phyloP scores from a whole-genome alignment of 208 protist genomes.

The Trypanosoma scelopori region DNA sequence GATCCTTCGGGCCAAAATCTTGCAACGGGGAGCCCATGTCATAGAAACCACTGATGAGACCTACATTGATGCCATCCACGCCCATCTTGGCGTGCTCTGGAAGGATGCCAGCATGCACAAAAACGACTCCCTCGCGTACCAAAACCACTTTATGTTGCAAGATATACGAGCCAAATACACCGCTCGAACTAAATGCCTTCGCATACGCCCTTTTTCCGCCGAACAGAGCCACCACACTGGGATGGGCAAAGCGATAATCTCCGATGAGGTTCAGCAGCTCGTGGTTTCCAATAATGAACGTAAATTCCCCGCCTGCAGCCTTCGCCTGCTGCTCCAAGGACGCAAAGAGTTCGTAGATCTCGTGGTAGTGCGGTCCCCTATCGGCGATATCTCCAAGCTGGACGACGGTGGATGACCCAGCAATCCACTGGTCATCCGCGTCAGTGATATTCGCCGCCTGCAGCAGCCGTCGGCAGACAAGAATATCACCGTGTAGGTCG shows the following conservation, averaged over 20 bases:
- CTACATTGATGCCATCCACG: constrained; percentile 34
- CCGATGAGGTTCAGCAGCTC: constrained; percentile 59
- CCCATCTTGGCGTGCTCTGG: constrained; percentile 28
- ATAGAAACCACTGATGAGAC: constrained; percentile 15
- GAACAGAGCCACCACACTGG: constrained; percentile 23
- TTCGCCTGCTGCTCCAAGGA: constrained; percentile 36
- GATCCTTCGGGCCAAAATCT: not conserved
- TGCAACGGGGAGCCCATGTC: not conserved
- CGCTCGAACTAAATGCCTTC: constrained; percentile 29
- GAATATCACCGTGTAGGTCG: constrained; percentile 62
- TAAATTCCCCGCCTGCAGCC: constrained; percentile 47
- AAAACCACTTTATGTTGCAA: constrained; percentile 32
- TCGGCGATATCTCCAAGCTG: constrained; percentile 74
- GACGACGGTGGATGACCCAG: constrained; percentile 47
- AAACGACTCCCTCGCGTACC: constrained; percentile 38
- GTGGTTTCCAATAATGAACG: constrained; percentile 67
- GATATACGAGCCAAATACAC: constrained; percentile 47
- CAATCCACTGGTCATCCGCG: constrained; percentile 32
- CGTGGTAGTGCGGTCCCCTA: constrained; percentile 35
- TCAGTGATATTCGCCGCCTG: constrained; percentile 43
- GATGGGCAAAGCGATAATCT: constrained; percentile 28
- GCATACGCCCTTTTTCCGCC: constrained; percentile 25
- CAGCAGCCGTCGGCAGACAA: constrained; percentile 34
- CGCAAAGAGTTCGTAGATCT: constrained; percentile 51
- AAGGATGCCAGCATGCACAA: constrained; percentile 63